Base-by-base conservation (phyloP, 176 grass and related monocot species). In the Stipa capillata region DNA sequence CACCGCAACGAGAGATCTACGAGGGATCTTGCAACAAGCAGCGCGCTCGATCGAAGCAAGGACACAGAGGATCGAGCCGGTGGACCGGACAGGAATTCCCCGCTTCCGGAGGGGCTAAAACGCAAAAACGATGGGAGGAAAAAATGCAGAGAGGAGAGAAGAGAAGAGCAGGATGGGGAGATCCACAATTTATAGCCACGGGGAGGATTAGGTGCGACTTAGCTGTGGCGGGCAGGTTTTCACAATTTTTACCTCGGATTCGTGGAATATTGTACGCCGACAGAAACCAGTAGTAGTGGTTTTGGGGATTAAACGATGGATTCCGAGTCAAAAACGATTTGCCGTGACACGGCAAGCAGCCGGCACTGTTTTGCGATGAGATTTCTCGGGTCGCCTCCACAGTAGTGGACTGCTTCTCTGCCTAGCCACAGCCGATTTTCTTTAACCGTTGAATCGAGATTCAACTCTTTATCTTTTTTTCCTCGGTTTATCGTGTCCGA, bases 11-110 rank as follows among this genome's bases (percentile, higher is more conserved):
- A 68, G 7, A 28, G 2, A 16, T 59, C 50, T 31, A 24, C 24
- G 24, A 53, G 20, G 2, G 39, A 47, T 31, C 77, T 39, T 27
- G 18, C 32, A 18, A 4, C 4, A 0, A 8, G 29, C 72, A 49
- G 77, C 72, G 82, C 32, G 82, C 72, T 72, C 82, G 82, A 72
- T 81, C 55, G 72, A 21, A 77, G 82, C 77, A 14, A 24, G 44
- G 10, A 11, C 16, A 3, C 44, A 10, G 35, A 0, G 87, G 59
- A 72, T 62, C 64, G 6, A 43, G 72, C 18, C 39, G 56, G 34
- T 18, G 83, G 78, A 49, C 23, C 20, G 13, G 56, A 0, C 27
- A 1, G 47, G 18, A 72, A 89, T 65, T 89, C 64, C 1, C 4
- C 17, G 14, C 31, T 89, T 89, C 37, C 24, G 25, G 45, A 65